phyloP scores from a whole-genome alignment of 78 protist genomes.

The slime mould (Dictyostelium discoideum) region DNA sequence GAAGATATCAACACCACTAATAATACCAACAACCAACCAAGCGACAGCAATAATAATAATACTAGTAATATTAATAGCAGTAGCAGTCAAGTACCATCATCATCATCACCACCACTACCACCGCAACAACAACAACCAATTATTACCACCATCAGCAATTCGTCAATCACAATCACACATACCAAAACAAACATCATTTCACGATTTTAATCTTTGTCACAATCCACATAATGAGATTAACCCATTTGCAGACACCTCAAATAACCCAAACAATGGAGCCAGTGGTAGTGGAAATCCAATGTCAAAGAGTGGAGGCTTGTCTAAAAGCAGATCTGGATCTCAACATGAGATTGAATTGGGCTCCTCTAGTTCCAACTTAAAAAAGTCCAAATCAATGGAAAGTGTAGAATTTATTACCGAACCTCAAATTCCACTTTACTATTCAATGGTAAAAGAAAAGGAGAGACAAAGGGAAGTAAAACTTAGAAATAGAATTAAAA shows the following conservation, averaged over 20 bases:
- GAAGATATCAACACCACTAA: neutral
- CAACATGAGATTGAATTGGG: slow-evolving; percentile 40
- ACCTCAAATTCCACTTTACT: slow-evolving; percentile 71
- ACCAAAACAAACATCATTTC: slow-evolving; percentile 15
- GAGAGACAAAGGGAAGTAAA: slow-evolving; percentile 52
- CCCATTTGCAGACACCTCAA: neutral
- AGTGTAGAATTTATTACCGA: neutral
- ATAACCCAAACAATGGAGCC: neutral
- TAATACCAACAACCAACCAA: neutral
- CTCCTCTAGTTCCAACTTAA: neutral
- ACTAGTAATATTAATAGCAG: neutral
- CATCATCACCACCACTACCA: neutral
- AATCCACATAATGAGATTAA: slow-evolving; percentile 6
- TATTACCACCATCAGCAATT: neutral
- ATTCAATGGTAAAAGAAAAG: slow-evolving; percentile 44
- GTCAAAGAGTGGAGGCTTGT: neutral
- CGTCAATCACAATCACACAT: slow-evolving; percentile 12
- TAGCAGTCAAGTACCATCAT: neutral
- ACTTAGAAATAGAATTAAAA: slow-evolving; percentile 41
- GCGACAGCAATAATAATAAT: neutral
- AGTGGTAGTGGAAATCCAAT: neutral
- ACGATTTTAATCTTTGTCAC: neutral
- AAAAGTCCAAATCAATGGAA: slow-evolving; percentile 25
- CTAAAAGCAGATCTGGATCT: neutral
- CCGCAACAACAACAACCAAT: neutral